Evolutionary conservation across 768 basidiomycete genomes (phyloP), one percentile per base, ranked within the genome.

Genomic region (Tylopilus vinaceipallidus): DNA sequence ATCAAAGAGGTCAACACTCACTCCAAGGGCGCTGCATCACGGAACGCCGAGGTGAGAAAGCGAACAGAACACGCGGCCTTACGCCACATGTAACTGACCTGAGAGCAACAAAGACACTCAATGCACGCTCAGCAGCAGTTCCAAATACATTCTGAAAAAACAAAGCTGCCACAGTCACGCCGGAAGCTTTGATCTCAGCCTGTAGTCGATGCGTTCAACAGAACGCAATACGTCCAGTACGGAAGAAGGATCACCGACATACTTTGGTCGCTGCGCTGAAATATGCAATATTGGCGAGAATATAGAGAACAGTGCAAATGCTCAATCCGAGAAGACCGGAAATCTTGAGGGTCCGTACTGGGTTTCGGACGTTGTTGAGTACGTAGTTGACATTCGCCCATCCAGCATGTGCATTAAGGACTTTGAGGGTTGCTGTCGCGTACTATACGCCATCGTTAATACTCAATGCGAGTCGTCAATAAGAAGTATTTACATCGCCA

Each of bases 111-210:
- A 83, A 78, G 2, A 76, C 79, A 2, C 78, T 75, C n/a, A 83
- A 59, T 3, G 78, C 80, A 55, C 72, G 75, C 61, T 81, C 72
- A 1, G 82, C 82, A 4, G 68, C 50, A 0, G 59, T 55, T 8
- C 82, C 82, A 44, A 83, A 84, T 9, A 84, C 81, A 14, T 80
- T 79, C 46, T 68, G 57, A 61, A 84, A 84, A 60, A 83, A 84
- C 27, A 83, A 59, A 0, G 79, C 71, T 3, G 82, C 82, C 17
- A 83, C 80, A 1, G 79, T 81, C 9, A 77, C 76, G 0, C 77
- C 79, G 0, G 74, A 70, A 10, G 71, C 62, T 26, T 70, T 45
- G 29, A 84, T 81, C 52, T 81, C 71, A 6, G 72, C 63, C 59
- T 79, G 34, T 51, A 6, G 22, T 13, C 27, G 17, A 23, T n/a